These are phyloP conservation scores for Solanum megistacrolobum DNA, from an alignment of 257 asterid genomes.

Conservation along the genomic window DNA sequence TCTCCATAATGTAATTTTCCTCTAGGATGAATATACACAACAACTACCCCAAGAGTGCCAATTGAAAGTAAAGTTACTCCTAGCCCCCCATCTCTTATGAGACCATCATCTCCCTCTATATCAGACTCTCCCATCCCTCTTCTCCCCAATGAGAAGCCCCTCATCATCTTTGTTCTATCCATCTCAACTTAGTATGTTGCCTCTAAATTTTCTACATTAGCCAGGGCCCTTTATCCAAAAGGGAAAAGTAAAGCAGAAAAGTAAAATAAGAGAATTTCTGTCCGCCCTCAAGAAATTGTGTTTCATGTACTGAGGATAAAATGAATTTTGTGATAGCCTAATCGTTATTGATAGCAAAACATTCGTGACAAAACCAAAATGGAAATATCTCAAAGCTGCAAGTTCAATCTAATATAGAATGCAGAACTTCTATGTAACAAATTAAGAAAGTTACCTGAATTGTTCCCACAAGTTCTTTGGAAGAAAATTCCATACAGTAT, in stretches of 20 bases:
- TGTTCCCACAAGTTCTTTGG: slow-evolving; percentile 98
- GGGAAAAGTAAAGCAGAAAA: background rate
- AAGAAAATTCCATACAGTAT: slow-evolving; percentile 85
- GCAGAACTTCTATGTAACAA: background rate
- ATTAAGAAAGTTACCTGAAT: slow-evolving; percentile 51
- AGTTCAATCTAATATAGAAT: background rate
- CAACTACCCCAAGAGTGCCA: background rate
- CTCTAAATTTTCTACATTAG: background rate
- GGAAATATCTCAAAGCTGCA: background rate
- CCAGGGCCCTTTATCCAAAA: background rate
- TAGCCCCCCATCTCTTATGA: background rate
- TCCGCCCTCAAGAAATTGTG: background rate
- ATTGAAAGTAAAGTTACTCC: background rate
- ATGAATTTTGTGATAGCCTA: background rate
- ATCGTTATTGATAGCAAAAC: background rate
- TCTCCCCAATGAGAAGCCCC: background rate
- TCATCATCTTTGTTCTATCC: background rate
- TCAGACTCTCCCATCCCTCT: background rate
- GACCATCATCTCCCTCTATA: background rate
- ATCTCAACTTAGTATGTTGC: background rate
- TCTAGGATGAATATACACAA: background rate
- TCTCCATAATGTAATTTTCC: background rate
- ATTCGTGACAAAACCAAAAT: background rate
- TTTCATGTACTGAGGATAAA: background rate
- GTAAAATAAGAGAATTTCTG: background rate